Percentiles rank a stretch among this genome's conserved stretches.
phyloP scores from a whole-genome alignment of 768 basidiomycete species.

The Naganishia onofrii region DNA sequence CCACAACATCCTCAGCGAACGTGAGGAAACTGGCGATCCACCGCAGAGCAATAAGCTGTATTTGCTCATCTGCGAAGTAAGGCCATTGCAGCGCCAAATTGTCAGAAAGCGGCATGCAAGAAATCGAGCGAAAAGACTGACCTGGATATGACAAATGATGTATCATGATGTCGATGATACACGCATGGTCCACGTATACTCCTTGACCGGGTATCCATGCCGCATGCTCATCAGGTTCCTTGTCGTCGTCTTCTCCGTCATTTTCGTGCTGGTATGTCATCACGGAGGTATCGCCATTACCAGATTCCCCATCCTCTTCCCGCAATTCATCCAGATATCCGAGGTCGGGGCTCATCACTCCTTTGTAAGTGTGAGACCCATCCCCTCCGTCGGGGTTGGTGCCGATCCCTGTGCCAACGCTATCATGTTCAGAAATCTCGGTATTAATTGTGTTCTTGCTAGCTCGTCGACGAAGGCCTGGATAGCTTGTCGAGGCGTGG shows the following conservation, averaged over 20 bases:
- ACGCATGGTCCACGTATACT: conserved; percentile 81
- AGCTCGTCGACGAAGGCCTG: conserved; percentile 48
- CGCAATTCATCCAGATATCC: conserved; percentile 31
- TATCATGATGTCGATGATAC: conserved; percentile 89
- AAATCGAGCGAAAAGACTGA: conserved; percentile 53
- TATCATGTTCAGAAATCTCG: conserved; percentile 30
- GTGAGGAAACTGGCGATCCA: conserved; percentile 89
- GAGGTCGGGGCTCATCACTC: conserved; percentile 30
- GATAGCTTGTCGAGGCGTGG: conserved; percentile 6
- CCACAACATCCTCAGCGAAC: conserved; percentile 85
- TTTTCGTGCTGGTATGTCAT: conserved; percentile 34
- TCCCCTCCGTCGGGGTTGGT: conserved; percentile 33
- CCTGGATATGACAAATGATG: conserved; percentile 75
- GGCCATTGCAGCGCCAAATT: not conserved
- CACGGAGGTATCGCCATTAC: conserved; percentile 20
- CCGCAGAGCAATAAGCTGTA: conserved; percentile 85
- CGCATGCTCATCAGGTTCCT: conserved; percentile 50
- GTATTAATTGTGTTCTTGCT: conserved; percentile 47
- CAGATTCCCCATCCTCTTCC: conserved; percentile 36
- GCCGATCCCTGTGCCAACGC: conserved; percentile 26
- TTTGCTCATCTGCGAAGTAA: conserved; percentile 72
- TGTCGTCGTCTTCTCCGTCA: conserved; percentile 47
- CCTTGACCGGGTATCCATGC: conserved; percentile 93
- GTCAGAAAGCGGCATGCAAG: not conserved
- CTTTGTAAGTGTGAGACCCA: conserved; percentile 21